These are phyloP conservation scores for Corinectria fuckeliana DNA, from an alignment of 2,329 filamentous ascomycete species.

Conservation along the genomic window DNA sequence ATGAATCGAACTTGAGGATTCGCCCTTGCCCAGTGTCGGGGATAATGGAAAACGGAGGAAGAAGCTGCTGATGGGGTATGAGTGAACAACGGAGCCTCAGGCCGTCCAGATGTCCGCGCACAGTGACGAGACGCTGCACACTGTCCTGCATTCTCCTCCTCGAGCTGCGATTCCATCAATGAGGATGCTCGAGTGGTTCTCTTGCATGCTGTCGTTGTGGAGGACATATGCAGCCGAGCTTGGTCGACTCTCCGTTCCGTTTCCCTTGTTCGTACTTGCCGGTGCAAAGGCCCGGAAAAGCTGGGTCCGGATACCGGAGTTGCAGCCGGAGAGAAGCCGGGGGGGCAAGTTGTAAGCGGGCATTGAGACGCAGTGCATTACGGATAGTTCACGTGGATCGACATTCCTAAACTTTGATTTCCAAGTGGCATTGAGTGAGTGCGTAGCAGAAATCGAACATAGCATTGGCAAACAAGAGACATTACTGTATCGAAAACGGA, in stretches of 20 bases:
- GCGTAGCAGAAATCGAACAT: not conserved
- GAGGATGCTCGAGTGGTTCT: not conserved
- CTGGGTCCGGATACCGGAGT: slow-evolving; percentile 36
- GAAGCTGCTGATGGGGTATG: not conserved
- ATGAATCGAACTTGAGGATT: not conserved
- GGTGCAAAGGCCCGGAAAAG: slow-evolving; percentile 30
- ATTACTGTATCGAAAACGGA: not conserved
- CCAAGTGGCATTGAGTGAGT: not conserved
- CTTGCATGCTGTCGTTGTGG: slow-evolving; percentile 5
- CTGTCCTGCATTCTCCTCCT: not conserved
- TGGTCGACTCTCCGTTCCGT: not conserved
- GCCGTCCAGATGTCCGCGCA: not conserved
- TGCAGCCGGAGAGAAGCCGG: slow-evolving; percentile 10
- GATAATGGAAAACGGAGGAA: not conserved
- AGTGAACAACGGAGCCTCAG: not conserved
- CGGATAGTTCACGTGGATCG: not conserved
- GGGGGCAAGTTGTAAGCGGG: not conserved
- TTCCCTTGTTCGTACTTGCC: slow-evolving; percentile 23
- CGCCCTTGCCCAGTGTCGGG: not conserved
- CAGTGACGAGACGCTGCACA: not conserved
- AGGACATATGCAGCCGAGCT: not conserved
- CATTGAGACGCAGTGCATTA: not conserved
- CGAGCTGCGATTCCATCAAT: not conserved
- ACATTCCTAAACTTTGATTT: not conserved
- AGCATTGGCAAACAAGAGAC: not conserved